Base-by-base conservation (phyloP, 2,329 filamentous ascomycete genomes). In the Aureobasidium sp. region DNA sequence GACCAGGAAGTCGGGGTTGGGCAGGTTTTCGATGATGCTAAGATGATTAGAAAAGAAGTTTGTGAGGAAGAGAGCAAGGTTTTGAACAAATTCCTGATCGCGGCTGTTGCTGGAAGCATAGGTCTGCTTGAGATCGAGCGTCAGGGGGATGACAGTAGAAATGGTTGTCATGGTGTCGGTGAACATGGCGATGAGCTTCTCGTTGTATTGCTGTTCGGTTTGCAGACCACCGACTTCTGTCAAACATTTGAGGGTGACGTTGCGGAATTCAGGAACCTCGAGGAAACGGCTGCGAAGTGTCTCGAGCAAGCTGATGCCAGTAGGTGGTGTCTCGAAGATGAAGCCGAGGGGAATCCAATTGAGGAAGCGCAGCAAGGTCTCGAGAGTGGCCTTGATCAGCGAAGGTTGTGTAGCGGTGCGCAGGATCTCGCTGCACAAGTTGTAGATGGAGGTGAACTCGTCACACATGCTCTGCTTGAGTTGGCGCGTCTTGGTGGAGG, bases 271-370 rank as follows among this genome's bases (percentile, higher is more conserved):
- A 34, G 90, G 90, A 24, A 88, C 84, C 63, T 95, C 88, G 55
- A 98, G 78, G 71, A 98, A 98, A 50, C 93, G 84, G 55, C 86
- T 94, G 60, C 93, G 84, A 57, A 98, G 76, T 0, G 91, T 97
- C 65, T 95, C 90, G 70, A 98, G 97, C 59, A 98, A 84, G 30
- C 73, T 76, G 55, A 69, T 62, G 39, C 74, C 74, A 48, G 66
- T 72, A 1, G 72, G 72, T 3, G 88, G 84, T 0, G 91, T 98
- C 77, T 98, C 93, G 71, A 98, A 98, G 62, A 98, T 97, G 72
- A 96, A 98, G 54, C 94, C 93, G 34, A 98, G 76, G 0, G 93
- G 93, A 54, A 98, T 98, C 93, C 93, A 98, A 77, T 97, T 97
- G 69, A 95, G 86, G 72, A 98, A 98, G 56, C 90, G 88, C 51